Conservation (phyloP, 139 green algal genomes). For the Chlamydomonas asymmetrica region DNA sequence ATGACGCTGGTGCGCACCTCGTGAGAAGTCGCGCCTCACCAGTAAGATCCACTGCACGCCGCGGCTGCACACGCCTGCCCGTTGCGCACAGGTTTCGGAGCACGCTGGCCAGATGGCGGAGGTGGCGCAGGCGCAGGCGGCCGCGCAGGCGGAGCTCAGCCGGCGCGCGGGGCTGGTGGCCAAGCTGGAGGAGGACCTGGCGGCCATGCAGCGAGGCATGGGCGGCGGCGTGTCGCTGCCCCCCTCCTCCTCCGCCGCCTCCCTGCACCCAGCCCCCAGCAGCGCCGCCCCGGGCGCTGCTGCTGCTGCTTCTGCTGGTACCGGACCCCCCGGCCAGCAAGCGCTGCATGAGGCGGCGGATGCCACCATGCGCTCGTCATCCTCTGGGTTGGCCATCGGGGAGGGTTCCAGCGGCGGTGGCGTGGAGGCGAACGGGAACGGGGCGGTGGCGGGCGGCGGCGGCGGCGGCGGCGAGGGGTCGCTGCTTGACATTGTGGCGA, state of each 20-base stretch:
- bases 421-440: not conserved
- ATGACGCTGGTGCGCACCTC: no score
- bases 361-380: no score
- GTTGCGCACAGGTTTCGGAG: not conserved
- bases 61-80: no score
- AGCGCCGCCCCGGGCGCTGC: not conserved
- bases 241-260: not conserved
- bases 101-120: not conserved
- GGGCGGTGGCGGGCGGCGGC: not conserved
- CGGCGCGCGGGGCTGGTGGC: constrained; percentile 14
- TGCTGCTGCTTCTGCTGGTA: not conserved
- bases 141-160: constrained; percentile 11
- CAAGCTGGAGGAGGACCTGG: constrained; percentile 41
- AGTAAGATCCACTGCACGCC: no score
- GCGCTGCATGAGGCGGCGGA: no score
- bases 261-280: not conserved
- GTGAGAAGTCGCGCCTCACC: no score
- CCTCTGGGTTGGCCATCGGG: no score
- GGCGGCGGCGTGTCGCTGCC: not conserved
- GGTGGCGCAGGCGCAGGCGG: not conserved
- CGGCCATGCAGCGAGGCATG: not conserved
- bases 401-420: not conserved
- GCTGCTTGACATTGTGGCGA: constrained; percentile 53
- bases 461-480: not conserved
- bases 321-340: not conserved